Base-by-base conservation (phyloP, 1,284 basidiomycete genomes). In the Apiotrichum mycotoxinovorans region DNA sequence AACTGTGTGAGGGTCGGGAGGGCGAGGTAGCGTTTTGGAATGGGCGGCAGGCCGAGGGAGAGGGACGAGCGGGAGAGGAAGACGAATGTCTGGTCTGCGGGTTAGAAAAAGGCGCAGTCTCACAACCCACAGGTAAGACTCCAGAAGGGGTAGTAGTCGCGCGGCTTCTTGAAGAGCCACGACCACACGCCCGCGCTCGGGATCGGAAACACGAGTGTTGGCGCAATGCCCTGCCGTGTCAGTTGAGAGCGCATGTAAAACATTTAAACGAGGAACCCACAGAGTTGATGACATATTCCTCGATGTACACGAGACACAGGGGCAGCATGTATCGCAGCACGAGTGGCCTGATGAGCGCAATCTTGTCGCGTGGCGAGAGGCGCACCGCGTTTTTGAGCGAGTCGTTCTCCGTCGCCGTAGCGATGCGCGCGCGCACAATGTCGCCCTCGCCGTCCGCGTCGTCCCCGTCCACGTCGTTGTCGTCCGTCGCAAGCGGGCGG, bases 81-180 rank as follows among this genome's bases (percentile, higher is more conserved):
- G 47, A 98, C 95, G 46, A 93, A 92, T 17, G 88, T 85, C 81
- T 98, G 91, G 73, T 92, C 70, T 73, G 59, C 1, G 20, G 46
- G 58, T 49, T 22, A 56, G 40, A 30, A 30, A 1, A 18, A 41
- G n/a, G 11, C 11, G 26, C 5, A 23, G 20, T 18, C 14, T 37
- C 1, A 12, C 9, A 17, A 62, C 67, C 37, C 37, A 71, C 72
- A 74, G 1, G 75, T 76, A 33, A 78, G 52, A 11, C 72, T 71
- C 89, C 91, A 92, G 41, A 95, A 83, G 8, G 94, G 93, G 75
- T 98, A 98, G 73, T 95, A 98, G 71, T 98, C 95, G 34, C 90
- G 82, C 33, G 95, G 82, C 1, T 85, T 87, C 66, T 89, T 85
- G 63, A 98, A 91, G 57, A 97, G 85, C 82, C 51, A 91, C 75